Percentiles rank a stretch among this genome's conserved stretches.
Conservation (phyloP, 148 eudicot species). For the Polygonum aviculare region DNA sequence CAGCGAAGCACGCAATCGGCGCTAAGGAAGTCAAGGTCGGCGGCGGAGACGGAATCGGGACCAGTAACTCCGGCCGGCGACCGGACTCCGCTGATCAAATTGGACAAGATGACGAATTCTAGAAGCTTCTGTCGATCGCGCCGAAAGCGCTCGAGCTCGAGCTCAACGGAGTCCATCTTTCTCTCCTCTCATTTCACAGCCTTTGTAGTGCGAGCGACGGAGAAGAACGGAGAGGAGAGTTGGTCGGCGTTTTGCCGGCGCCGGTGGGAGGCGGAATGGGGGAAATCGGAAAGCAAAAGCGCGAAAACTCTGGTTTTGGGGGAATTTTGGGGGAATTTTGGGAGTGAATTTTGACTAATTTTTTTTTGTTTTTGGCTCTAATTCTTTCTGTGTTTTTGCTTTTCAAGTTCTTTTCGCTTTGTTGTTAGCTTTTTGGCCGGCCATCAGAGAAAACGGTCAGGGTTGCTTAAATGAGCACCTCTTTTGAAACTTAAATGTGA, state of each 20-base stretch:
- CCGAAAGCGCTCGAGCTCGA: constrained; percentile 38
- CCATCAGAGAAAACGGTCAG: background rate
- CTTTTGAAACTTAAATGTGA: background rate
- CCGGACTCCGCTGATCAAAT: constrained; percentile 39
- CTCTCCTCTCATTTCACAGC: constrained; percentile 6
- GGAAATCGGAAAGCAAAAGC: constrained; percentile 3
- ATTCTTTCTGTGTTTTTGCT: background rate
- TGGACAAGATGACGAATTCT: constrained; percentile 47
- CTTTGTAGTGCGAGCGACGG: background rate
- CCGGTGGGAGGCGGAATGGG: background rate
- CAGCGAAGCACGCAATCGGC: constrained; percentile 57
- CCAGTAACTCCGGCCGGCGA: constrained; percentile 25
- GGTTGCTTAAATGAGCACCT: background rate
- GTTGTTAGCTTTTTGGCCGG: background rate
- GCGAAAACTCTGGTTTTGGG: constrained; percentile 2
- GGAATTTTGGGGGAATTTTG: background rate
- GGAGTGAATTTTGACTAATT: background rate
- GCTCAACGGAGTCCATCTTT: constrained; percentile 11
- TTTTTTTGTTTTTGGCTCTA: background rate
- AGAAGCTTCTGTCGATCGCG: constrained; percentile 68
- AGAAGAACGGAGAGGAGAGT: background rate
- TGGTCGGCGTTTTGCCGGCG: constrained; percentile 1
- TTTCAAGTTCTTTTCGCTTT: background rate
- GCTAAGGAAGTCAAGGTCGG: constrained; percentile 53
- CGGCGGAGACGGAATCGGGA: constrained; percentile 24